Evolutionary conservation across 2,329 filamentous ascomycete species (phyloP).

Genomic region (Calonectria fujianensis): DNA sequence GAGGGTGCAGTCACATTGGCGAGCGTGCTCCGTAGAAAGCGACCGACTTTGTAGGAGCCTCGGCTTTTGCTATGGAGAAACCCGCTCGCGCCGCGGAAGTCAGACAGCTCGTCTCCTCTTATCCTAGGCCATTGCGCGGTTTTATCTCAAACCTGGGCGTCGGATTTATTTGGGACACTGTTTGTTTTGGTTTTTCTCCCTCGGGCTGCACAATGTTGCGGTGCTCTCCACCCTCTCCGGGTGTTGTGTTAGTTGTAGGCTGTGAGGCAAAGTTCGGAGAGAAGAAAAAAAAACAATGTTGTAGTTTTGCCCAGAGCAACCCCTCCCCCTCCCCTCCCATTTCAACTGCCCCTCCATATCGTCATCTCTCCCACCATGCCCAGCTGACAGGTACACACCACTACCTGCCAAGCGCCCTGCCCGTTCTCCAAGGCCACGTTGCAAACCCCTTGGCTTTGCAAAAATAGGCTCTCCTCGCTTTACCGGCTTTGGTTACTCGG

Average conservation of each 20-base stretch:
- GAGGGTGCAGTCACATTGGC: constrained; percentile 19
- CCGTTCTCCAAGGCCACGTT: constrained; percentile 22
- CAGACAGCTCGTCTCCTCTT: constrained; percentile 15
- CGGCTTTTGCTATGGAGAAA: constrained; percentile 21
- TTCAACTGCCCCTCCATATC: constrained; percentile 12
- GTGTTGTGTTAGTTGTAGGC: background rate
- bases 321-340: background rate
- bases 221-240: background rate
- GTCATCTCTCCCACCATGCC: constrained; percentile 1
- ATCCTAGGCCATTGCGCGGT: background rate
- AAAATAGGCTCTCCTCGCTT: constrained; percentile 33
- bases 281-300: background rate
- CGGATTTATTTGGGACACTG: constrained; percentile 8
- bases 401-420: background rate
- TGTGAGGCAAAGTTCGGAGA: background rate
- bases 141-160: constrained; percentile 17
- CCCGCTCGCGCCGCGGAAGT: constrained; percentile 19
- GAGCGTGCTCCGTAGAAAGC: background rate
- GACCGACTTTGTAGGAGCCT: constrained; percentile 9
- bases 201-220: constrained; percentile 22
- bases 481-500: constrained; percentile 43
- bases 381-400: constrained; percentile 36
- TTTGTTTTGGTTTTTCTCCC: background rate
- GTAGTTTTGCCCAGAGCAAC: background rate
- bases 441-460: constrained; percentile 34